Base-by-base conservation (phyloP, 768 basidiomycete species). In the Leccinellum rugosiceps region DNA sequence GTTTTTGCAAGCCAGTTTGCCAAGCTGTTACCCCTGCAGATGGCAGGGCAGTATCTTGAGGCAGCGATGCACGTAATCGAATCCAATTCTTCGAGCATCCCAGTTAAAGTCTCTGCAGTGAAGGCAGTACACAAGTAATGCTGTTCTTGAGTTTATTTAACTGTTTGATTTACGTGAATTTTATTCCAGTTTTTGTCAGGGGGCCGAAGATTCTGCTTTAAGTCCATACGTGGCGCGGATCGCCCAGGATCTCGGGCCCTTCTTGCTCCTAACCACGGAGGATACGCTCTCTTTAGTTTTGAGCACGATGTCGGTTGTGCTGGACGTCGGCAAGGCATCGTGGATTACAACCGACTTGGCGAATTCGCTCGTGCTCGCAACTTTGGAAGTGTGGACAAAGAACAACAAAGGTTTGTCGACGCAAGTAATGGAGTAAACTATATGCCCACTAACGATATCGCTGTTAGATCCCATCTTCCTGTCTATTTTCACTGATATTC, bases 1-100 rank as follows among this genome's bases (percentile, higher is more conserved):
- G 92, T 98, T 46, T 95, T 98, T 63, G 93, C 94, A 3, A 94
- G 92, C 66, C 88, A 94, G 66, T 98, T 85, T 67, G 81, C 90
- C 1, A 83, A 84, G 62, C 73, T 88, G 10, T 78, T 98, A 5
- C 88, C 93, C 0, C 64, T 80, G 13, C 78, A 84, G 55, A 78
- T 94, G 49, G 86, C 91, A 1, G 83, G 83, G 1, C 92, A 94
- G 65, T 98, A 98, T 68, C 77, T 98, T 32, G 85, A 90, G 23
- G 92, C 92, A 4, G 89, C 94, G 0, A 78, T 97, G 30, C 85
- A 88, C 52, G 94, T 92, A 9, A 81, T 99, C 9, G 92, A 95
- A 72, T 81, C 85, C 0, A 64, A 68, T 21, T 82, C 83, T 25
- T 84, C 88, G 4, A 81, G 83, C 26, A 79, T 94, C n/a, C 90